These are phyloP conservation scores for Colletotrichum sp. DNA, from an alignment of 2,329 filamentous ascomycete genomes.

Conservation along the genomic window DNA sequence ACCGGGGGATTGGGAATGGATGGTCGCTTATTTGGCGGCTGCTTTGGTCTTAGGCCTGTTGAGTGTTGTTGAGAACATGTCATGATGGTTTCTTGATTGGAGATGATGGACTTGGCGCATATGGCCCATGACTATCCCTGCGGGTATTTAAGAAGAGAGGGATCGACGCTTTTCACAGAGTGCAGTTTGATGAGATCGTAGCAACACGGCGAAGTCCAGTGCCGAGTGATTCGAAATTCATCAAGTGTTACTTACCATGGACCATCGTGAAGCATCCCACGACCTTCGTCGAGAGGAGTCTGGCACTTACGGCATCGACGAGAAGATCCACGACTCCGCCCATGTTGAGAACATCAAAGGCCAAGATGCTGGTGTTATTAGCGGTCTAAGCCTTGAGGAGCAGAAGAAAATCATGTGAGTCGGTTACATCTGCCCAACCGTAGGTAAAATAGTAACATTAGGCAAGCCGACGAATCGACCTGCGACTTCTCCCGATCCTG, in stretches of 20 bases:
- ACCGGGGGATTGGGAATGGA: not conserved
- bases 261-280: not conserved
- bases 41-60: not conserved
- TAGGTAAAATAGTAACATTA: too few species aligned
- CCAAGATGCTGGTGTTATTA: not conserved
- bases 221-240: not conserved
- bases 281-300: not conserved
- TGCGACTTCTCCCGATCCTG: constrained; percentile 41
- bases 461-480: constrained; percentile 28
- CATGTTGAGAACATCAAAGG: not conserved
- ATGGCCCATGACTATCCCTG: not conserved
- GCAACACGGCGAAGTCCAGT: not conserved
- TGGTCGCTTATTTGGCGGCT: not conserved
- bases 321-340: not conserved
- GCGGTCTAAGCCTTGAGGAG: not conserved
- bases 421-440: not conserved
- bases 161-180: not conserved
- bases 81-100: not conserved
- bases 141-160: not conserved
- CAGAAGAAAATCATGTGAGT: constrained; percentile 13
- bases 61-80: not conserved
- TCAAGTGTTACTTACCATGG: not conserved
- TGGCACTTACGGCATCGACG: not conserved
- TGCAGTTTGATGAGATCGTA: not conserved
- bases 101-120: not conserved